Evolutionary conservation across 345 rosid species (phyloP).

Genomic region (Orychophragmus violaceus): DNA sequence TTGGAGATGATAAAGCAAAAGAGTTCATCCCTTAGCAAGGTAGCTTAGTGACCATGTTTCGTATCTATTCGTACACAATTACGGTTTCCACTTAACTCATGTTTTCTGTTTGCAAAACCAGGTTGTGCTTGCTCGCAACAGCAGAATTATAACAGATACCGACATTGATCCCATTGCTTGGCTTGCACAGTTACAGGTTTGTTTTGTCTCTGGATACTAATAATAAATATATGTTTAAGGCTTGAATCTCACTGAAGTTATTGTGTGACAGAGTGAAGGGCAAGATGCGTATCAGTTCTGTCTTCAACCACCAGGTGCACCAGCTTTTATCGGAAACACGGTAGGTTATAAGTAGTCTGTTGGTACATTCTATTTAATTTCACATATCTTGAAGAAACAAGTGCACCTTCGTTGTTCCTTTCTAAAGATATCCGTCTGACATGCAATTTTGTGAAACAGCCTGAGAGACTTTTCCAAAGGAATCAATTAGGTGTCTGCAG

Average conservation of each 20-base stretch:
- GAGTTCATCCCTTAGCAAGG: conserved; percentile 67
- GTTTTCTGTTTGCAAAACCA: conserved; percentile 21
- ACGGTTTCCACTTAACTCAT: not conserved
- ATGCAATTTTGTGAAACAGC: conserved; percentile 60
- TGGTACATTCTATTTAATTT: not conserved
- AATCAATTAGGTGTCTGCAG: conserved; percentile 61
- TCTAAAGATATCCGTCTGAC: conserved; percentile 19
- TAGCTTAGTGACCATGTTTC: not conserved
- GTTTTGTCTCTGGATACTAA: not conserved
- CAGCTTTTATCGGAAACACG: conserved; percentile 96
- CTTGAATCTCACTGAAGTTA: not conserved
- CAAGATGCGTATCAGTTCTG: conserved; percentile 83
- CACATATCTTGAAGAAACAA: not conserved
- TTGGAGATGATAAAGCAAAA: conserved; percentile 52
- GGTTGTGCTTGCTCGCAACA: conserved; percentile 95
- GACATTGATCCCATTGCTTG: conserved; percentile 73
- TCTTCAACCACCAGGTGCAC: conserved; percentile 87
- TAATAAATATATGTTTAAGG: not conserved
- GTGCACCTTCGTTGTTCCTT: not conserved
- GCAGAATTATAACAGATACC: conserved; percentile 55
- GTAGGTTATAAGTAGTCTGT: conserved; percentile 32
- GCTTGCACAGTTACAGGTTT: conserved; percentile 79
- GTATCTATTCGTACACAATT: not conserved
- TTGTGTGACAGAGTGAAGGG: conserved; percentile 57
- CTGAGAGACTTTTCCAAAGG: conserved; percentile 93